Conservation (phyloP, 2,329 filamentous ascomycete genomes). For the Penicillium sp. region DNA sequence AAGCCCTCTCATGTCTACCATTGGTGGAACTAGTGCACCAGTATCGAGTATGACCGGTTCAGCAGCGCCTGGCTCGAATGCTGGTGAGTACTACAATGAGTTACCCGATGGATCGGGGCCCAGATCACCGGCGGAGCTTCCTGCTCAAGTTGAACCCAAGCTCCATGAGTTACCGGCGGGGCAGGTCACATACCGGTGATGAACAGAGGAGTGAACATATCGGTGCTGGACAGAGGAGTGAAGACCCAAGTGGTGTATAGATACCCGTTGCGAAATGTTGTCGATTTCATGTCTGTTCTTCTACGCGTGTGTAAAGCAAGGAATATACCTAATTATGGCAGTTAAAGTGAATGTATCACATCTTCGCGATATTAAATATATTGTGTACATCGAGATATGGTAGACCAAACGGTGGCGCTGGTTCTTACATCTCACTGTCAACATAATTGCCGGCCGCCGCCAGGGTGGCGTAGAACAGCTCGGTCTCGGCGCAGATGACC, state of each 20-base stretch:
- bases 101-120: not conserved
- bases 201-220: not conserved
- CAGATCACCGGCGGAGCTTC: not conserved
- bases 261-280: not conserved
- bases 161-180: not conserved
- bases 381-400: not conserved
- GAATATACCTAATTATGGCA: not conserved
- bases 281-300: not conserved
- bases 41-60: not conserved
- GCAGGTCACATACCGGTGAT: not conserved
- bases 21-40: not conserved
- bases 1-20: not conserved
- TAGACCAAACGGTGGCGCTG: not conserved
- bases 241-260: not conserved
- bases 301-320: not conserved
- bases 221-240: too few species aligned
- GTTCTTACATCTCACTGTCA: slow-evolving; percentile 15
- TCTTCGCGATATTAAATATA: not conserved
- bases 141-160: not conserved
- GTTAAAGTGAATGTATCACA: too few species aligned
- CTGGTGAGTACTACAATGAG: not conserved
- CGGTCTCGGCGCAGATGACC: slow-evolving; percentile 21
- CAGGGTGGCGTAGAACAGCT: slow-evolving; percentile 20
- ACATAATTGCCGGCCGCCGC: slow-evolving; percentile 17
- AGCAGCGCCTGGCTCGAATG: not conserved